Evolutionary conservation across 139 green algal genomes (phyloP).

Genomic region (Closterium sp.): DNA sequence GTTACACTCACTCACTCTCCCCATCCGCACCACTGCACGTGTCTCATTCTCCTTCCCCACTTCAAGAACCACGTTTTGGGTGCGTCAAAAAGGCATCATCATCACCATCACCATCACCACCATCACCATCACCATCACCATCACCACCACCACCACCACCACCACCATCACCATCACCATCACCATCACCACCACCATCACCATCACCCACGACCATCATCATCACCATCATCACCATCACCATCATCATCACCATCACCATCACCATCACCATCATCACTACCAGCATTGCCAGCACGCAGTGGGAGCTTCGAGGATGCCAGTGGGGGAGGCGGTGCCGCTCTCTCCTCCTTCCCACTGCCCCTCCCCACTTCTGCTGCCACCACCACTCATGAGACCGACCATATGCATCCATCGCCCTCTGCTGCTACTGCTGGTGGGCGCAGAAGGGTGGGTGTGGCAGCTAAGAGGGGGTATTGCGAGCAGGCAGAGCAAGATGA

Average conservation of each 20-base stretch:
- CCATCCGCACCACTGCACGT: background rate
- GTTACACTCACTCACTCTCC: background rate
- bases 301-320: background rate
- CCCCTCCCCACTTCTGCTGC: too few relatives aligned
- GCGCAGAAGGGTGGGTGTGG: background rate
- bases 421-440: background rate
- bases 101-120: background rate
- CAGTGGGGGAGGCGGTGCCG: background rate
- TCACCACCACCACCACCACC: too few relatives aligned
- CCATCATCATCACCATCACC: background rate
- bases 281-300: background rate
- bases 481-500: background rate
- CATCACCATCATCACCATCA: background rate
- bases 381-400: background rate
- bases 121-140: background rate
- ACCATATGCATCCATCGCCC: background rate
- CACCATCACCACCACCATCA: too few relatives aligned
- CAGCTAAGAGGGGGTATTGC: background rate
- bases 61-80: too few relatives aligned
- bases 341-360: background rate
- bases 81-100: too few relatives aligned
- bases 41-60: too few relatives aligned
- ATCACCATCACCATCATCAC: background rate
- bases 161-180: too few relatives aligned
- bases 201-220: too few relatives aligned